Evolutionary conservation across 129 eudicot species (phyloP).

Genomic region (Centaurea solstitialis): DNA sequence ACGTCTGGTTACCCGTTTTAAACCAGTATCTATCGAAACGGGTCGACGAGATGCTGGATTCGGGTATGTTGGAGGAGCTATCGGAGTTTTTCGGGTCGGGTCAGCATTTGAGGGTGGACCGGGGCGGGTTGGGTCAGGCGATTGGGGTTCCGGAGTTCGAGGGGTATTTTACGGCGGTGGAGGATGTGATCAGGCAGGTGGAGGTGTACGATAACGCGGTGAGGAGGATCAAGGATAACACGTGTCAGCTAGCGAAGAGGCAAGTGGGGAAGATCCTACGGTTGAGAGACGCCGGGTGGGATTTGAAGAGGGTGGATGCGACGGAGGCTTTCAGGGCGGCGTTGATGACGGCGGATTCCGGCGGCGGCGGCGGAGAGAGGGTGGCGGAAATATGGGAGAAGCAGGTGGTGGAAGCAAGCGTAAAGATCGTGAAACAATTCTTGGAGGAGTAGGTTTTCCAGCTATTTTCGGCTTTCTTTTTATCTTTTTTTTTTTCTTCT

Average conservation of each 20-base stretch:
- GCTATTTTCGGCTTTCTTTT: conserved; percentile 50
- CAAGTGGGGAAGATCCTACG: conserved; percentile 73
- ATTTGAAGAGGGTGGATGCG: conserved; percentile 61
- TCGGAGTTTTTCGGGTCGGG: conserved; percentile 37
- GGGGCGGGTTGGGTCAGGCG: conserved; percentile 55
- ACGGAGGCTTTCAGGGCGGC: conserved; percentile 68
- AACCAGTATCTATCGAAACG: conserved; percentile 52
- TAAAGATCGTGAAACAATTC: conserved; percentile 81
- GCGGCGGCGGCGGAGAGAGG: conserved; percentile 20
- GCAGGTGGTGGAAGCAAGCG: conserved; percentile 68
- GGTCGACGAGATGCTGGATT: conserved; percentile 80
- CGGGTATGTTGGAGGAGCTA: conserved; percentile 77
- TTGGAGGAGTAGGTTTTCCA: conserved; percentile 80
- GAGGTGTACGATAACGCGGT: conserved; percentile 59
- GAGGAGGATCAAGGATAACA: conserved; percentile 69
- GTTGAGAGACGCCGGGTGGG: conserved; percentile 77
- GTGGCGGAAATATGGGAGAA: conserved; percentile 59
- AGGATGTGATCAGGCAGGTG: background rate
- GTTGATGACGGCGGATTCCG: conserved; percentile 39
- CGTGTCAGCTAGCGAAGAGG: conserved; percentile 70
- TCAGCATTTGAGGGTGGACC: conserved; percentile 19
- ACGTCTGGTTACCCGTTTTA: conserved; percentile 47
- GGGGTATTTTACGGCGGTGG: conserved; percentile 30
- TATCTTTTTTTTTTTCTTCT: conserved; percentile 7
- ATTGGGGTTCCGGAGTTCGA: conserved; percentile 74